Percentiles rank a stretch among this genome's conserved stretches.
These are phyloP conservation scores for Leishmania martiniquensis DNA, from an alignment of 208 protist species.

Conservation along the genomic window DNA sequence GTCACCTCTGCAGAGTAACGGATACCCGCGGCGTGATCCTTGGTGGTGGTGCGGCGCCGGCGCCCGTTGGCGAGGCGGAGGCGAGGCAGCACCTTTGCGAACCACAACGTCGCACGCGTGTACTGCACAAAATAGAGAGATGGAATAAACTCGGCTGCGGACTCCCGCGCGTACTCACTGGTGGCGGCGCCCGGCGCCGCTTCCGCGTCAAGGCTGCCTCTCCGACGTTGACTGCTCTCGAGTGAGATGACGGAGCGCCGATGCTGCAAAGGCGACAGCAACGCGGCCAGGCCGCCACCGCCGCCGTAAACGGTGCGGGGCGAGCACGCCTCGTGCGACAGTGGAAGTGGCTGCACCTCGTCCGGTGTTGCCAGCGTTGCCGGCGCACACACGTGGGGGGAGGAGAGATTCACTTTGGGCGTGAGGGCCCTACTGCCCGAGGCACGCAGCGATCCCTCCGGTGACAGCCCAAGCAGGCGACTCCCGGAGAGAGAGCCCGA, in stretches of 20 bases:
- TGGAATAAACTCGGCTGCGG: constrained; percentile 12
- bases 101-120: constrained; percentile 2
- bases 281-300: background rate
- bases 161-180: constrained; percentile 23
- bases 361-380: background rate
- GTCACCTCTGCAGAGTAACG: background rate
- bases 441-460: background rate
- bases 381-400: background rate
- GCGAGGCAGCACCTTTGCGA: background rate
- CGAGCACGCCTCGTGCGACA: background rate
- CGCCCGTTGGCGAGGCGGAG: background rate
- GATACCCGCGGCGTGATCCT: background rate
- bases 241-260: background rate
- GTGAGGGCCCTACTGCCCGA: background rate
- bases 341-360: no score
- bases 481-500: background rate
- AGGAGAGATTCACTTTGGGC: background rate
- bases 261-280: background rate
- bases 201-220: background rate
- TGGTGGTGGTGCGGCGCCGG: background rate
- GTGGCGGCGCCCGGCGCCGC: background rate
- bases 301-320: background rate
- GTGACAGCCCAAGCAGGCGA: background rate
- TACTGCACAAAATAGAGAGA: constrained; percentile 23
- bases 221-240: background rate